Percentiles rank a stretch among this genome's conserved stretches.
Evolutionary conservation across 2,329 filamentous ascomycete species (phyloP).

Genomic region (Plenodomus lindquistii): DNA sequence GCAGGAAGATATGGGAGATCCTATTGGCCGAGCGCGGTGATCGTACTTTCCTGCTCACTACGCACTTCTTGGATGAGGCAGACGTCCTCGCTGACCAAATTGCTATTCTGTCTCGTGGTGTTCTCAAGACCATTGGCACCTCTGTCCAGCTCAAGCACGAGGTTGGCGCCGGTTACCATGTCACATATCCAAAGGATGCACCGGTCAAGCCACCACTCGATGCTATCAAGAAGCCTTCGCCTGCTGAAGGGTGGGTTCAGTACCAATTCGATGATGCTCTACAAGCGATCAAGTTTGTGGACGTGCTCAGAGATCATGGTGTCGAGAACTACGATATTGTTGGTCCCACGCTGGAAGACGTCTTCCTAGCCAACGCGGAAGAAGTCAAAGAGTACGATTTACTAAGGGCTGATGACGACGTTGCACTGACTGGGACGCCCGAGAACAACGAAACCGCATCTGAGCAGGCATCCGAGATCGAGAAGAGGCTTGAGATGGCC

Average conservation of each 20-base stretch:
- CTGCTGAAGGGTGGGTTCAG: slow-evolving; percentile 66
- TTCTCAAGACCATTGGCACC: slow-evolving; percentile 78
- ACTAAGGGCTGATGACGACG: slow-evolving; percentile 26
- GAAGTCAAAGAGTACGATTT: slow-evolving; percentile 66
- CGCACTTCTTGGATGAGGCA: slow-evolving; percentile 92
- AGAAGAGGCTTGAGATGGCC: slow-evolving; percentile 54
- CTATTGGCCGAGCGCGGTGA: slow-evolving; percentile 79
- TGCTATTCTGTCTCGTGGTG: slow-evolving; percentile 82
- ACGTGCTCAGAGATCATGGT: slow-evolving; percentile 66
- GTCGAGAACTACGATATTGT: slow-evolving; percentile 82
- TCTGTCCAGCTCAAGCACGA: slow-evolving; percentile 83
- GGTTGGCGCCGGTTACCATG: slow-evolving; percentile 81
- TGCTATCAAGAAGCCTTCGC: slow-evolving; percentile 48
- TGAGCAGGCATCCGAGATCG: slow-evolving; percentile 34
- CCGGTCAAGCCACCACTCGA: slow-evolving; percentile 55
- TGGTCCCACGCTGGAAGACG: slow-evolving; percentile 89
- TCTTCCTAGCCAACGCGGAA: slow-evolving; percentile 84
- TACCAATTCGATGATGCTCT: slow-evolving; percentile 73
- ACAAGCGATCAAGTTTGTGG: slow-evolving; percentile 72
- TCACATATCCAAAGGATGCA: slow-evolving; percentile 50
- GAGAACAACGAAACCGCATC: slow-evolving; percentile 31
- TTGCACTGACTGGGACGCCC: slow-evolving; percentile 17
- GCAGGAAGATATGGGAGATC: slow-evolving; percentile 94
- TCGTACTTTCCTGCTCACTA: slow-evolving; percentile 84
- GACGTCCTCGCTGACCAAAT: slow-evolving; percentile 89